phyloP scores from a whole-genome alignment of 1,284 basidiomycete species.

The Cutaneotrichosporon daszewskae region DNA sequence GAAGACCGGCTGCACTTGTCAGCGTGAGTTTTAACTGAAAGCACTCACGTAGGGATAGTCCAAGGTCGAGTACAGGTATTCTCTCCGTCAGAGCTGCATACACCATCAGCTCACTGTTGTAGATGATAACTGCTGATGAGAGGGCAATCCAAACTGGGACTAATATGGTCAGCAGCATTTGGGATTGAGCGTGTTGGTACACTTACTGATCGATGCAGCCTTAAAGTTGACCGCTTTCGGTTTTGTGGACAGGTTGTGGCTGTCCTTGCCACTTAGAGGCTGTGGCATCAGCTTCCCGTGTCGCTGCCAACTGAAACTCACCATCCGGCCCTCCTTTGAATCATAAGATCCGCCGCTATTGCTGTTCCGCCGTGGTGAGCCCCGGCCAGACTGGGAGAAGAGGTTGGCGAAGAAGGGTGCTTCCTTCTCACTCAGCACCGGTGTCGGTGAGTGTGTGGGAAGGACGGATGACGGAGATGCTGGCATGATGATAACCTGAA shows the following conservation, averaged over 20 bases:
- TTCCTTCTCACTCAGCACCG: no score
- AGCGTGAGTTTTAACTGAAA: constrained; percentile 1
- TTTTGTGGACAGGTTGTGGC: neutral
- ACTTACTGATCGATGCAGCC: constrained; percentile 18
- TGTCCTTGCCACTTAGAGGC: constrained; percentile 1
- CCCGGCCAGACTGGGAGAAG: no score
- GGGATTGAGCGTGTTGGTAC: neutral
- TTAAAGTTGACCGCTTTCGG: constrained; percentile 3
- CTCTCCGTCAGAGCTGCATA: neutral
- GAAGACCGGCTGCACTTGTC: constrained; percentile 39
- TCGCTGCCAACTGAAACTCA: no score
- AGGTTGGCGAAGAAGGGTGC: no score
- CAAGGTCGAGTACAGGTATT: constrained; percentile 68
- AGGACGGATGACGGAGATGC: no score
- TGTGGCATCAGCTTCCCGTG: neutral
- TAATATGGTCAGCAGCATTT: constrained; percentile 9
- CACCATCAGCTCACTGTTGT: constrained; percentile 60
- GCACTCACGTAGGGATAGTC: constrained; percentile 59
- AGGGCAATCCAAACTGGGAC: constrained; percentile 64
- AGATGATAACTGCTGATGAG: constrained; percentile 84
- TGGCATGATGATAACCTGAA: no score
- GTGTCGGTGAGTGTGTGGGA: no score
- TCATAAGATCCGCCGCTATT: no score
- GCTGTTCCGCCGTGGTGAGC: no score
- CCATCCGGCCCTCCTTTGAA: no score